Conservation (phyloP, 768 basidiomycete genomes). For the Pisolithus albus region DNA sequence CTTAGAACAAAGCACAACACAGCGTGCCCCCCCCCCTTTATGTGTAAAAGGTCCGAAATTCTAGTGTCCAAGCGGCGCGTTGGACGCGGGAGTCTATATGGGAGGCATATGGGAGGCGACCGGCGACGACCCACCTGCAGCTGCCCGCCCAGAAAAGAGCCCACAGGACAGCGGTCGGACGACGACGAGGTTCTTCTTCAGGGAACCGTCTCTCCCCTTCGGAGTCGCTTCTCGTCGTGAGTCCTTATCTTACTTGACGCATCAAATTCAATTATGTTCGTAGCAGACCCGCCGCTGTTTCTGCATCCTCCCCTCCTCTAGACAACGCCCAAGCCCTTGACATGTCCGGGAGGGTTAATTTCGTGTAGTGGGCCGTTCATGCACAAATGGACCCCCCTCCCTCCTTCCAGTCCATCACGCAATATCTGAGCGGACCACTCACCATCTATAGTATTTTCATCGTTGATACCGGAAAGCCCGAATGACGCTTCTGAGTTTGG, state of each 20-base stretch:
- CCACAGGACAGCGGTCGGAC: slow-evolving; percentile 9
- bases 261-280: background rate
- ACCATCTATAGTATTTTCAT: background rate
- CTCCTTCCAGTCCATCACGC: slow-evolving; percentile 14
- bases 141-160: slow-evolving; percentile 14
- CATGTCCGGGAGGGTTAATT: slow-evolving; percentile 12
- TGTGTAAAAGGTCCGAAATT: too few species aligned
- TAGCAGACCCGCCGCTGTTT: slow-evolving; percentile 8
- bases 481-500: background rate
- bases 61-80: too few species aligned
- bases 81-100: too few species aligned
- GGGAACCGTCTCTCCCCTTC: slow-evolving; percentile 36
- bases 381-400: slow-evolving; percentile 7
- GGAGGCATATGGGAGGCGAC: too few species aligned
- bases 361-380: slow-evolving; percentile 15
- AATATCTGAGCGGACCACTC: slow-evolving; percentile 5
- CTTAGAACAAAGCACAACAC: too few species aligned
- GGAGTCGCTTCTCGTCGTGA: slow-evolving; percentile 40
- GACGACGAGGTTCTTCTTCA: slow-evolving; percentile 7
- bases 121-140: too few species aligned
- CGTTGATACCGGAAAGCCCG: slow-evolving; percentile 1
- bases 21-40: too few species aligned
- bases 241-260: slow-evolving; percentile 17
- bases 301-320: slow-evolving; percentile 4
- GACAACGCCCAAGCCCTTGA: slow-evolving; percentile 11